Conservation (phyloP, 176 grass and related monocot species). For the Oryza glaberrima region DNA sequence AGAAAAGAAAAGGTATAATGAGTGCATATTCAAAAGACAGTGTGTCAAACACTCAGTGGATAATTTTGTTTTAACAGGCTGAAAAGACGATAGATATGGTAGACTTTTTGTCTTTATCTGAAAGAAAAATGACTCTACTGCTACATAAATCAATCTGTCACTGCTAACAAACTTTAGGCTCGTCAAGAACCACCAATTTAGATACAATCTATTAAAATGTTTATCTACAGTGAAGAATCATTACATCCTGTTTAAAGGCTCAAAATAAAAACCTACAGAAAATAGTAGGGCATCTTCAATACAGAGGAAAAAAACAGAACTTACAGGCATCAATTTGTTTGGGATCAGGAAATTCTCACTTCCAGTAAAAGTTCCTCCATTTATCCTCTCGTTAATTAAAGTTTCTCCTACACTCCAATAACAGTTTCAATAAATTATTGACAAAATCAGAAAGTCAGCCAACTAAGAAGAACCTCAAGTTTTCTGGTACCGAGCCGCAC, state of each 20-base stretch:
- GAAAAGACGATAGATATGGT: conserved; percentile 20
- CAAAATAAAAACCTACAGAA: neutral
- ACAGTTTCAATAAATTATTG: conserved; percentile 37
- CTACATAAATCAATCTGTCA: neutral
- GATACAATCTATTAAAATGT: neutral
- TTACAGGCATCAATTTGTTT: conserved; percentile 97
- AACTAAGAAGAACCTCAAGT: conserved; percentile 21
- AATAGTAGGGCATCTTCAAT: neutral
- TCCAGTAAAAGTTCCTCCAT: conserved; percentile 82
- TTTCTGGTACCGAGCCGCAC: conserved; percentile 31
- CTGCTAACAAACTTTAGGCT: neutral
- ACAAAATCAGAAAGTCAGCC: conserved; percentile 15
- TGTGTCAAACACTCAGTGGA: neutral
- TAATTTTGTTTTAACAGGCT: neutral
- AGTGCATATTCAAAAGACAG: conserved; percentile 3
- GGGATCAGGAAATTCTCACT: conserved; percentile 85
- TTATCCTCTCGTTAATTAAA: conserved; percentile 79
- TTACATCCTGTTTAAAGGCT: neutral
- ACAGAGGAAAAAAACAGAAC: conserved; percentile 6
- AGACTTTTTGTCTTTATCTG: neutral
- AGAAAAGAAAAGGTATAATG: conserved; percentile 11
- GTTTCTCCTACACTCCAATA: conserved; percentile 68
- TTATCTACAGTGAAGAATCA: neutral
- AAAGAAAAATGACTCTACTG: conserved; percentile 9
- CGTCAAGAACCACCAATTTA: neutral